Conservation (phyloP, 1,284 basidiomycete species). For the Heterobasidion parviporum region DNA sequence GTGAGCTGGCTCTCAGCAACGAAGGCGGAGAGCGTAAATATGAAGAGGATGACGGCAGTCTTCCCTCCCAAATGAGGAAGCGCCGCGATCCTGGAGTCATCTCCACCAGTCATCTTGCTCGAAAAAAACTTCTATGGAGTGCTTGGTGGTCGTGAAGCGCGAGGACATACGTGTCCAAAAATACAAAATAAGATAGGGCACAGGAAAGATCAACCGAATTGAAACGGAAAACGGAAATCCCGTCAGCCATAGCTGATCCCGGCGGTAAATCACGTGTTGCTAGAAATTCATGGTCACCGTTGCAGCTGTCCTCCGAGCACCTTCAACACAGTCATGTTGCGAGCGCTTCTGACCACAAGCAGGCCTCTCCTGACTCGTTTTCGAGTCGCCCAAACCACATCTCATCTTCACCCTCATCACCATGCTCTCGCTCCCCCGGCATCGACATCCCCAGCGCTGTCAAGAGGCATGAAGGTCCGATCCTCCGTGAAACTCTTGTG, state of each 20-base stretch:
- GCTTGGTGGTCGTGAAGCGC: neutral
- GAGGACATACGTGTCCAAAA: neutral
- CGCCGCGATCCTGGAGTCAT: constrained; percentile 13
- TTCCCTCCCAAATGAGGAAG: constrained; percentile 19
- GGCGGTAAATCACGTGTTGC: neutral
- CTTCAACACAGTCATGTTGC: constrained; percentile 39
- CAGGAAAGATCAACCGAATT: neutral
- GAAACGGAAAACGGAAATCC: neutral
- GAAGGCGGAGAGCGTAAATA: constrained; percentile 49
- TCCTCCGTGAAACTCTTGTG: constrained; percentile 91
- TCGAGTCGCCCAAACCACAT: constrained; percentile 28
- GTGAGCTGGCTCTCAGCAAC: constrained; percentile 64
- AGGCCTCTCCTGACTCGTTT: constrained; percentile 50
- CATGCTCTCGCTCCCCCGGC: constrained; percentile 20
- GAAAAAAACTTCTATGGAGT: constrained; percentile 4
- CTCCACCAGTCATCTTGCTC: constrained; percentile 18
- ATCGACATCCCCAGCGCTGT: constrained; percentile 24
- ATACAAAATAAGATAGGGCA: neutral
- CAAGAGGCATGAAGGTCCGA: constrained; percentile 93
- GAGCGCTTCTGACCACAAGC: constrained; percentile 52
- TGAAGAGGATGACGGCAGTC: constrained; percentile 41
- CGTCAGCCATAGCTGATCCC: neutral
- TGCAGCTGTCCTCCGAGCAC: neutral
- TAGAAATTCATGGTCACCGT: neutral
- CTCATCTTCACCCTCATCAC: constrained; percentile 22